These are phyloP conservation scores for Copromyces sp. DNA, from an alignment of 495 filamentous ascomycete species.

Conservation along the genomic window DNA sequence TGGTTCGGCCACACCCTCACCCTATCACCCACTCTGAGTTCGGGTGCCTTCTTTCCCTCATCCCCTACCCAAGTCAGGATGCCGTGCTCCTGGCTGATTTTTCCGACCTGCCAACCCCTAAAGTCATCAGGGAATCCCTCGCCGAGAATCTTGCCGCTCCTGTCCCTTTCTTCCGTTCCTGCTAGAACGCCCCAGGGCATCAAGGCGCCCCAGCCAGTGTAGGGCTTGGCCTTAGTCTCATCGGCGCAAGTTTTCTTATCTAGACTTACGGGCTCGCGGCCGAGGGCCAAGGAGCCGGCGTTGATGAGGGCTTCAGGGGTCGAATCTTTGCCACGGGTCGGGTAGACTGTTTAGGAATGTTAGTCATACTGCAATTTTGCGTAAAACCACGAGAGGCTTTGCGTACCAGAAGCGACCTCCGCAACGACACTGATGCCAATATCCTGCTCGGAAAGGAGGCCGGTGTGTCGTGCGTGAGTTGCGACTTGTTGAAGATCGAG, in stretches of 20 bases:
- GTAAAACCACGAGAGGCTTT: neutral
- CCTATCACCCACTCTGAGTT: constrained; percentile 49
- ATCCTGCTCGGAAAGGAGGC: constrained; percentile 35
- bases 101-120: constrained; percentile 50
- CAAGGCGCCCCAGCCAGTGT: constrained; percentile 65
- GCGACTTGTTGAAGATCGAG: constrained; percentile 78
- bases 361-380: neutral
- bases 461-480: constrained; percentile 45
- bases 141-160: neutral
- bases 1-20: constrained; percentile 78
- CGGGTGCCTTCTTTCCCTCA: constrained; percentile 26
- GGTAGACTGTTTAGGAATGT: constrained; percentile 47
- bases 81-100: constrained; percentile 58
- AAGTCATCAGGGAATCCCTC: constrained; percentile 29
- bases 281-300: constrained; percentile 61
- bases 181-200: constrained; percentile 42
- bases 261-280: constrained; percentile 44
- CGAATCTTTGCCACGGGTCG: constrained; percentile 36
- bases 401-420: constrained; percentile 43
- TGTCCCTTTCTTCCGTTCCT: constrained; percentile 9
- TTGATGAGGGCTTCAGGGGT: constrained; percentile 60
- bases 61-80: constrained; percentile 41
- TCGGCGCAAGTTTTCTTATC: constrained; percentile 44
- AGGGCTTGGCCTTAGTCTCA: constrained; percentile 28
- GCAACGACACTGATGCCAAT: constrained; percentile 61